Evolutionary conservation across 108 stramenopile species (phyloP), one percentile per base, ranked within the genome.

Genomic region (Fragilariopsis cylindrus): DNA sequence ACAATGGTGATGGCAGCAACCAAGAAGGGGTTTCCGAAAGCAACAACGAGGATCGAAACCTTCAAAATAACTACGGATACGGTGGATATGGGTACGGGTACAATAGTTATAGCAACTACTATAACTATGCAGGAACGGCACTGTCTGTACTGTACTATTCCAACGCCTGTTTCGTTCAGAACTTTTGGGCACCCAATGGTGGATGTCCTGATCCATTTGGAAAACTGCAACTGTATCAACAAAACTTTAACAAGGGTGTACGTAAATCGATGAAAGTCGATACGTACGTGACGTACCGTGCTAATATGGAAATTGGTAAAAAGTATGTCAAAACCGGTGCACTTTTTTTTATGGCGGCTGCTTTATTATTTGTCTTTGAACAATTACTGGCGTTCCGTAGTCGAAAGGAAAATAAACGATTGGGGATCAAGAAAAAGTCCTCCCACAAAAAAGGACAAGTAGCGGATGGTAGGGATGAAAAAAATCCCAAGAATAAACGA

Each of bases 191-290:
- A 54, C 76, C 84, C 56, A 70, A 80, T 45, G 70, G 80, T 46
- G 65, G 67, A 19, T 87, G 87, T 70, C 87, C 87, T 1, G 87
- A 87, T 75, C 87, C 87, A 2, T 78, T 78, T 70, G 78, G 75
- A n/a, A 58, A 58, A 48, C 65, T 82, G 40, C 60, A 70, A 42
- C 47, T 60, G 8, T 87, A 84, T 60, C 72, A 73, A 21, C n/a
- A 74, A 48, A 80, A 80, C 55, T 80, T 74, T 63, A 74, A 80
- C 54, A 69, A 73, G 40, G 79, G 79, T 11, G 64, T 80, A 21
- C 30, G 21, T 42, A 74, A 70, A 43, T 73, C 79, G 16, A 45
- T 68, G 49, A 68, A 68, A 21, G 48, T 68, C n/a, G 67, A 68
- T 40, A 48, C 67, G n/a, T 68, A 68, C 67, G 67, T 48, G 4